Percentiles rank a stretch among this genome's conserved stretches.
phyloP scores from a whole-genome alignment of 164 flowering plant species.

The Santalum album region DNA sequence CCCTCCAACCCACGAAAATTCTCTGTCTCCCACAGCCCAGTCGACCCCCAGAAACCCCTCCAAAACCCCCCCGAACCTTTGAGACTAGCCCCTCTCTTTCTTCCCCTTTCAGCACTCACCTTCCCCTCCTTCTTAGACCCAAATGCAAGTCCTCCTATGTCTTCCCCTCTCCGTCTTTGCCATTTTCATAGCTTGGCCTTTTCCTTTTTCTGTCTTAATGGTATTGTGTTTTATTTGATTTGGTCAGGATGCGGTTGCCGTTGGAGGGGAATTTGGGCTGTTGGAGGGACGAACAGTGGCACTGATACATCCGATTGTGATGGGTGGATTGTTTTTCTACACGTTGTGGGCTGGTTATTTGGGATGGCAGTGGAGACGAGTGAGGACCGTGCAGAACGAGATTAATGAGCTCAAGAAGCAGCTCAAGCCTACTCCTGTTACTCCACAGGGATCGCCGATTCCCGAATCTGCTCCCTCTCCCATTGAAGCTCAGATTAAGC shows the following conservation, averaged over 20 bases:
- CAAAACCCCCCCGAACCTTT: too few species aligned
- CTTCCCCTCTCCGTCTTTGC: too few species aligned
- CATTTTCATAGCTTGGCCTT: too few species aligned
- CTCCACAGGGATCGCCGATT: conserved; percentile 43
- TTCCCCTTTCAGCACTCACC: too few species aligned
- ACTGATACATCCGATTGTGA: conserved; percentile 67
- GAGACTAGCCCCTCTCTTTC: too few species aligned
- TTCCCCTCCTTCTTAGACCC: too few species aligned
- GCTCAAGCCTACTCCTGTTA: conserved; percentile 51
- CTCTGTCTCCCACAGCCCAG: too few species aligned
- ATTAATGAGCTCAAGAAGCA: conserved; percentile 84
- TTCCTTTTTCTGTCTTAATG: too few species aligned
- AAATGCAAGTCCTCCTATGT: too few species aligned
- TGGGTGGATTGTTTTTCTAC: conserved; percentile 67
- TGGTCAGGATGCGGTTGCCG: conserved; percentile 74
- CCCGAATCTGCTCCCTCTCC: conserved; percentile 42
- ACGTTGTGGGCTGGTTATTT: conserved; percentile 82
- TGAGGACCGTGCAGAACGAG: conserved; percentile 73
- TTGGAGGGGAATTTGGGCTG: conserved; percentile 67
- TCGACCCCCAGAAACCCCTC: too few species aligned
- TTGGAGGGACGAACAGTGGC: conserved; percentile 78
- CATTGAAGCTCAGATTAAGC: conserved; percentile 56
- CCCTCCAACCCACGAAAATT: too few species aligned
- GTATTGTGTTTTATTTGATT: too few species aligned
- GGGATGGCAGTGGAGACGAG: conserved; percentile 99